Evolutionary conservation across 345 rosid genomes (phyloP).

Genomic region (Arabis hirsuta): DNA sequence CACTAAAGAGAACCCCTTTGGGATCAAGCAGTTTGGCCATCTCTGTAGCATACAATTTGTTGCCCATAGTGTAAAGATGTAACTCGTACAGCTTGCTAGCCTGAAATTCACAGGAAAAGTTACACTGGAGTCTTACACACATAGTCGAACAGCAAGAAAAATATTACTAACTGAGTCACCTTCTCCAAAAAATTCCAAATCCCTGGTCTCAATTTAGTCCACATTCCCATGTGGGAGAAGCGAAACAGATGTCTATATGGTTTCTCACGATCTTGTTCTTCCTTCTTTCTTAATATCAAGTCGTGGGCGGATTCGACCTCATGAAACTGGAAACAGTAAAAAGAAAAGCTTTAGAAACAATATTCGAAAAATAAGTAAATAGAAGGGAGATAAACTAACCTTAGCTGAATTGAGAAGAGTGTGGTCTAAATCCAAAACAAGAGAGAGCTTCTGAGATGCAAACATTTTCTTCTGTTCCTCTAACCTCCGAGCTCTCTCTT

Average conservation of each 20-base stretch:
- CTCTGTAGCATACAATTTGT: constrained; percentile 97
- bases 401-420: constrained; percentile 99
- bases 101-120: constrained; percentile 49
- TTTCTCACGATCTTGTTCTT: constrained; percentile 94
- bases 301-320: constrained; percentile 90
- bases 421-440: constrained; percentile 96
- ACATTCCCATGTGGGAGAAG: constrained; percentile 96
- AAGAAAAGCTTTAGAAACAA: constrained; percentile 2
- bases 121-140: constrained; percentile 9
- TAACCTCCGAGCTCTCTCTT: constrained; percentile 88
- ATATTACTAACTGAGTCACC: constrained; percentile 46
- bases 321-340: constrained; percentile 57
- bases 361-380: neutral
- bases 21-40: constrained; percentile 99
- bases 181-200: constrained; percentile 95
- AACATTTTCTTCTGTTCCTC: constrained; percentile 98
- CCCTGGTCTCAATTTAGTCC: constrained; percentile 99
- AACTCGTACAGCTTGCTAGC: constrained; percentile 90
- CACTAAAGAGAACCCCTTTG: constrained; percentile 78
- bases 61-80: constrained; percentile 99
- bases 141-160: constrained; percentile 12
- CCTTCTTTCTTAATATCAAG: constrained; percentile 86
- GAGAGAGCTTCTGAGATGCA: constrained; percentile 83
- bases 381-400: constrained; percentile 48
- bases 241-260: constrained; percentile 84